Percentiles rank a stretch among this genome's conserved stretches.
These are phyloP conservation scores for Cruciata laevipes DNA, from an alignment of 257 asterid species.

Conservation along the genomic window DNA sequence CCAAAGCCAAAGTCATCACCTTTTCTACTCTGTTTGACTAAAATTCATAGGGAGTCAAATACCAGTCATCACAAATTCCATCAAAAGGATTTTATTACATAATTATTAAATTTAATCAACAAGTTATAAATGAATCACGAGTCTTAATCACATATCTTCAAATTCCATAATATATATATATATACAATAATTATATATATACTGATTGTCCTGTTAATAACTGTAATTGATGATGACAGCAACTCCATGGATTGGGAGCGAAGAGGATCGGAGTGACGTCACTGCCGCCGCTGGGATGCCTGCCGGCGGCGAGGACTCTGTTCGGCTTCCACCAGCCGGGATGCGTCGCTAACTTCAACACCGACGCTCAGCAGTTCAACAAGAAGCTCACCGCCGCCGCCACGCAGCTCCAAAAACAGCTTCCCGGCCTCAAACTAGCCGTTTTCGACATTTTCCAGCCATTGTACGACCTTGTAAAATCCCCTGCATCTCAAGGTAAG, in stretches of 20 bases:
- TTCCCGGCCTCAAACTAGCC: slow-evolving; percentile 60
- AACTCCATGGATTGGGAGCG: slow-evolving; percentile 70
- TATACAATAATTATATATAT: no score
- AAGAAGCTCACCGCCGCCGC: slow-evolving; percentile 65
- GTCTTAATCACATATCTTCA: no score
- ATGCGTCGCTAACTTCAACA: slow-evolving; percentile 60
- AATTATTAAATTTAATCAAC: no score
- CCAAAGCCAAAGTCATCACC: not conserved
- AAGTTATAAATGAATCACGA: not conserved
- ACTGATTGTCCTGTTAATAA: not conserved
- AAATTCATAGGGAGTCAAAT: not conserved
- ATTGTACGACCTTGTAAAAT: slow-evolving; percentile 51
- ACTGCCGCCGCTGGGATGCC: slow-evolving; percentile 89
- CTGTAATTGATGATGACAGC: slow-evolving; percentile 20
- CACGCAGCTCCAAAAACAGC: slow-evolving; percentile 52
- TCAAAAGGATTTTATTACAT: not conserved
- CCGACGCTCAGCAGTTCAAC: slow-evolving; percentile 73
- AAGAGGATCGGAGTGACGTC: slow-evolving; percentile 89
- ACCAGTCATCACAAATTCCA: not conserved
- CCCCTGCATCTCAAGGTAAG: slow-evolving; percentile 56
- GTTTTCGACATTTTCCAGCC: slow-evolving; percentile 77
- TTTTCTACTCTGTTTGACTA: not conserved
- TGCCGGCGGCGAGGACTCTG: slow-evolving; percentile 73
- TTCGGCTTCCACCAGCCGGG: slow-evolving; percentile 71
- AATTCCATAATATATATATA: no score